Conservation (phyloP, 2,329 filamentous ascomycete genomes). For the Purpureocillium lavendulum region DNA sequence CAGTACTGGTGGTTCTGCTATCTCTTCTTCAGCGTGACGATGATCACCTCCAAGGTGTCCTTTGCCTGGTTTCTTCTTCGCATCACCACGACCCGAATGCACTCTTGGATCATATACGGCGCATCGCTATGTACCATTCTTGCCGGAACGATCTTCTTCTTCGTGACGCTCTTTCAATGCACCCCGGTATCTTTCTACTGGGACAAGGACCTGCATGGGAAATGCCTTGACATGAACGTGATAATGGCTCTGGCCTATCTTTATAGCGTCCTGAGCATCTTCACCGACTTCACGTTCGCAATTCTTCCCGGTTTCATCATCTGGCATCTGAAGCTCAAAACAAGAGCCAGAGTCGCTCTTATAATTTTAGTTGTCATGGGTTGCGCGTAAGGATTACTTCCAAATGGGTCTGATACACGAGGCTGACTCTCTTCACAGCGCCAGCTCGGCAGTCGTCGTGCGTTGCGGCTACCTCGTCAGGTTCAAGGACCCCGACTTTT, state of each 20-base stretch:
- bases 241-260: constrained; percentile 44
- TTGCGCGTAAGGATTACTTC: constrained; percentile 30
- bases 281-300: constrained; percentile 43
- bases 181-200: constrained; percentile 30
- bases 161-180: constrained; percentile 32
- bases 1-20: constrained; percentile 30
- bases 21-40: constrained; percentile 24
- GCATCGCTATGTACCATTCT: constrained; percentile 25
- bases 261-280: constrained; percentile 39
- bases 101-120: constrained; percentile 26
- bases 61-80: constrained; percentile 34
- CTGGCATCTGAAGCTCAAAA: constrained; percentile 45
- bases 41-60: constrained; percentile 31
- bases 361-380: constrained; percentile 47
- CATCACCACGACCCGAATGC: constrained; percentile 23
- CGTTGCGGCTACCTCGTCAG: constrained; percentile 29
- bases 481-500: constrained; percentile 31
- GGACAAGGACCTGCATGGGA: constrained; percentile 23
- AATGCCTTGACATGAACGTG: constrained; percentile 29
- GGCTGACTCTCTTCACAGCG: constrained; percentile 16
- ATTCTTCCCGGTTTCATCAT: constrained; percentile 46
- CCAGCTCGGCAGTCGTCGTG: constrained; percentile 34
- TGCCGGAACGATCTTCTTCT: constrained; percentile 30
- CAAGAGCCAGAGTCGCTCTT: constrained; percentile 40
- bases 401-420: neutral